phyloP scores from a whole-genome alignment of 495 filamentous ascomycete genomes.

The Talaromyces ruber region DNA sequence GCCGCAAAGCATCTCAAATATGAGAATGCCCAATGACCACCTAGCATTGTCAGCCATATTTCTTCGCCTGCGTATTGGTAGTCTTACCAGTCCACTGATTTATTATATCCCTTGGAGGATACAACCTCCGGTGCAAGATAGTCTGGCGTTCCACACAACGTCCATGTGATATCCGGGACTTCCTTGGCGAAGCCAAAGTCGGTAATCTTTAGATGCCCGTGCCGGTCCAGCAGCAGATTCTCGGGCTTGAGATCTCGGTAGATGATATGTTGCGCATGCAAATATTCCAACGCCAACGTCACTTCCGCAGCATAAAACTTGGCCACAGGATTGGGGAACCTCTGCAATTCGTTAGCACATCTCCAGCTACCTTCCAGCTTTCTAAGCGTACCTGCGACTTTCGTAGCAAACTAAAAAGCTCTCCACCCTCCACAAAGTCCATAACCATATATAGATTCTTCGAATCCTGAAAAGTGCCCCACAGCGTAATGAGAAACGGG shows the following conservation, averaged over 20 bases:
- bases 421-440: constrained; percentile 99
- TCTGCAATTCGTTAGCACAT: constrained; percentile 44
- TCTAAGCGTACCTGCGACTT: constrained; percentile 84
- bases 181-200: constrained; percentile 99
- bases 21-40: constrained; percentile 97
- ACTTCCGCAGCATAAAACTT: constrained; percentile 99
- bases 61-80: background rate
- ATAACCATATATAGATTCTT: constrained; percentile 99
- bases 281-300: constrained; percentile 87
- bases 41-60: constrained; percentile 34
- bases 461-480: constrained; percentile 96
- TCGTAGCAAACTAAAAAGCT: constrained; percentile 88
- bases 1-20: constrained; percentile 98
- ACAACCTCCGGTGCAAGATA: constrained; percentile 97
- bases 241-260: constrained; percentile 97
- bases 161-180: constrained; percentile 98
- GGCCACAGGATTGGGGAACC: constrained; percentile 96
- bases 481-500: constrained; percentile 93
- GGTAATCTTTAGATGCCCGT: constrained; percentile 96
- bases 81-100: constrained; percentile 93
- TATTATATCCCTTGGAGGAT: constrained; percentile 96
- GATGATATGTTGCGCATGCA: constrained; percentile 92
- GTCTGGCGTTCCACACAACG: constrained; percentile 95
- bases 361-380: background rate
- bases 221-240: constrained; percentile 87